Conservation (phyloP, 768 basidiomycete species). For the Boletus insuetus region DNA sequence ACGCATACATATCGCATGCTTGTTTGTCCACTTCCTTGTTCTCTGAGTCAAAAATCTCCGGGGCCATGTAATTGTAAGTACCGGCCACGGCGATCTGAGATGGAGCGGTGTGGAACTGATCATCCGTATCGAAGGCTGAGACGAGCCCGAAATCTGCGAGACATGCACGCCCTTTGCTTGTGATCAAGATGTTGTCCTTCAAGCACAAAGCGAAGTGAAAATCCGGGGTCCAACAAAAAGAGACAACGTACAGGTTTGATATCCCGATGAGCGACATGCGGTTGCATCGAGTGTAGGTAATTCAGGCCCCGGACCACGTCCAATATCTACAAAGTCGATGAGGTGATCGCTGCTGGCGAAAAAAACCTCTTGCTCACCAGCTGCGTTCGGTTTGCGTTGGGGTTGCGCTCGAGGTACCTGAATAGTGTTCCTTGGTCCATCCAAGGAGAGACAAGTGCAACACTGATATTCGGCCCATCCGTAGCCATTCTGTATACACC, state of each 20-base stretch:
- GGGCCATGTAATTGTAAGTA: slow-evolving; percentile 25
- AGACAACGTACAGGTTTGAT: slow-evolving; percentile 27
- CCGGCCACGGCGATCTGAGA: slow-evolving; percentile 11
- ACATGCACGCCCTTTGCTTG: slow-evolving; percentile 39
- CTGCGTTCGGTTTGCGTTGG: slow-evolving; percentile 22
- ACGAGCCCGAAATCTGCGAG: slow-evolving; percentile 50
- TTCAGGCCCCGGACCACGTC: slow-evolving; percentile 43
- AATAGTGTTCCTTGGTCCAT: slow-evolving; percentile 34
- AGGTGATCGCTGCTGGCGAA: not conserved
- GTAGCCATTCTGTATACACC: slow-evolving; percentile 25
- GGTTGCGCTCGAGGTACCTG: slow-evolving; percentile 27
- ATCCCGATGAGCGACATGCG: slow-evolving; percentile 35
- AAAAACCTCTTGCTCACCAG: slow-evolving; percentile 29
- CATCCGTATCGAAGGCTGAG: slow-evolving; percentile 16
- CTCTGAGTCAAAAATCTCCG: slow-evolving; percentile 17
- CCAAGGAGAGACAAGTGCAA: slow-evolving; percentile 40
- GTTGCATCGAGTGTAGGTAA: slow-evolving; percentile 41
- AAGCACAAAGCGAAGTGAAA: slow-evolving; percentile 7
- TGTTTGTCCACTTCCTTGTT: slow-evolving; percentile 23
- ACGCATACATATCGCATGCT: slow-evolving; percentile 40
- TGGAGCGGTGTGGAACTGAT: slow-evolving; percentile 8
- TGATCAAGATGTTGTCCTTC: slow-evolving; percentile 49
- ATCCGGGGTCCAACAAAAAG: not conserved
- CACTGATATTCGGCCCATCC: slow-evolving; percentile 13
- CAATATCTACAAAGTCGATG: slow-evolving; percentile 31